Evolutionary conservation across 148 eudicot species (phyloP).

Genomic region (Fallopia convolvulus): DNA sequence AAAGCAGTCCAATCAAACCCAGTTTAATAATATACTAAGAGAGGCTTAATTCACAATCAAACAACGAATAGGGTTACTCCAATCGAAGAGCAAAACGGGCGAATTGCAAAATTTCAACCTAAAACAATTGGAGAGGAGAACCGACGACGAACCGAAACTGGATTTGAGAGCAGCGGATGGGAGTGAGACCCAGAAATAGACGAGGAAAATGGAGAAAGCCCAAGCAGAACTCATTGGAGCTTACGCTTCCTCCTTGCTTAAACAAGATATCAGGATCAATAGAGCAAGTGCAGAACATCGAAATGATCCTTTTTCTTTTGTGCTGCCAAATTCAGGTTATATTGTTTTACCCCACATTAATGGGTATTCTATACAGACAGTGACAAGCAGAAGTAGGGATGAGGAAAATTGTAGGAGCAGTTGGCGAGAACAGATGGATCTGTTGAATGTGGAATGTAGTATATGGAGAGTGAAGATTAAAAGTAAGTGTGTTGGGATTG

Average conservation of each 20-base stretch:
- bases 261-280: neutral
- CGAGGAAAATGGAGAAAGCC: neutral
- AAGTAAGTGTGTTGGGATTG: neutral
- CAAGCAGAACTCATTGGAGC: neutral
- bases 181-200: conserved; percentile 1
- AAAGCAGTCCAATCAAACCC: neutral
- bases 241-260: neutral
- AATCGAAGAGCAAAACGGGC: neutral
- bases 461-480: neutral
- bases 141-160: neutral
- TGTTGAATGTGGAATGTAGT: neutral
- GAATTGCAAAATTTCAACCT: neutral
- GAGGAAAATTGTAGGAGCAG: neutral
- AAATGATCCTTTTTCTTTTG: conserved; percentile 1
- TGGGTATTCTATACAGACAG: neutral
- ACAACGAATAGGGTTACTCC: neutral
- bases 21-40: neutral
- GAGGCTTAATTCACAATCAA: neutral
- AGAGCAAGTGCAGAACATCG: neutral
- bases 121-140: neutral
- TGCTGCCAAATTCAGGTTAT: neutral
- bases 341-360: neutral
- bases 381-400: neutral
- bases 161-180: neutral
- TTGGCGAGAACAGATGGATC: neutral